A percentile compares a stretch with the other conserved stretches of the same genome.
phyloP scores from a whole-genome alignment of 169 alveolate genomes.

The Perkinsus chesapeaki region DNA sequence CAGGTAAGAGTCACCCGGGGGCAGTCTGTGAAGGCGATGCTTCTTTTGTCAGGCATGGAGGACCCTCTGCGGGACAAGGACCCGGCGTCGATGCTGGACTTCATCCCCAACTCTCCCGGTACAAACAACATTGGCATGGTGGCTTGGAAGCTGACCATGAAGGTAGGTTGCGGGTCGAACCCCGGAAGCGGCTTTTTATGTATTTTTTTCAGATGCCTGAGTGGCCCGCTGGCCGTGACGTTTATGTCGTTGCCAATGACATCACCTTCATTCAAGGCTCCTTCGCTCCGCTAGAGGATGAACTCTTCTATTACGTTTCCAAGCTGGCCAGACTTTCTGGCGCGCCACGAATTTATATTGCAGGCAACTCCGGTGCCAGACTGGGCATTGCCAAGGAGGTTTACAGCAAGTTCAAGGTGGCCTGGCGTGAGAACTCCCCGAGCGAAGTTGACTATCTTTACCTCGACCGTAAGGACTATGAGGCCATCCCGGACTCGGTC shows the following conservation, averaged over 20 bases:
- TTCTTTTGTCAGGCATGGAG: neutral
- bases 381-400: conserved; percentile 61
- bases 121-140: conserved; percentile 50
- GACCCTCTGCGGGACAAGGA: neutral
- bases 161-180: conserved; percentile 45
- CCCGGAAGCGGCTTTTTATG: conserved; percentile 57
- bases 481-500: conserved; percentile 32
- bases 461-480: conserved; percentile 46
- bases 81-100: neutral
- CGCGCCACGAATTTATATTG: conserved; percentile 61
- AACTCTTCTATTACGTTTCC: conserved; percentile 54
- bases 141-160: conserved; percentile 40
- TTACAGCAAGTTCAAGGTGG: conserved; percentile 45
- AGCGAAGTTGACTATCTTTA: conserved; percentile 57
- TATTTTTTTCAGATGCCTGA: conserved; percentile 57
- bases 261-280: conserved; percentile 8
- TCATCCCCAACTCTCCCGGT: conserved; percentile 25
- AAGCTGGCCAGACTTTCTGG: conserved; percentile 60
- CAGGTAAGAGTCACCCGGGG: neutral
- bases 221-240: conserved; percentile 36
- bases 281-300: conserved; percentile 27
- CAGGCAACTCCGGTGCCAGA: conserved; percentile 70
- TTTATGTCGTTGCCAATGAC: conserved; percentile 25
- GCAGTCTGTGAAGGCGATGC: neutral
- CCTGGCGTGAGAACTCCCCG: conserved; percentile 52